Evolutionary conservation across 2,329 filamentous ascomycete species (phyloP).

Genomic region (Fonsecaea pedrosoi): DNA sequence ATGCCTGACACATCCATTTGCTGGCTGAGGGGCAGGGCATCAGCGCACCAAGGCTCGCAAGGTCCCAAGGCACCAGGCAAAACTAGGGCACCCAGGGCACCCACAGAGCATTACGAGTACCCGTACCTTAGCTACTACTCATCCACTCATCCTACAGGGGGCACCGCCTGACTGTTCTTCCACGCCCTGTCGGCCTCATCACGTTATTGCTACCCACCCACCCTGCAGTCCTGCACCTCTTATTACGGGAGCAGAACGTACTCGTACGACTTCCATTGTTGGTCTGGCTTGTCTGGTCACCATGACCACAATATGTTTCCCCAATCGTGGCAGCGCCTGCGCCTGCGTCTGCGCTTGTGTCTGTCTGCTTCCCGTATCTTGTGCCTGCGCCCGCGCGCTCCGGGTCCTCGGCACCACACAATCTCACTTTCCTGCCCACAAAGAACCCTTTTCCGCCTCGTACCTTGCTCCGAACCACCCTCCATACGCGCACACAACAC

Average conservation of each 20-base stretch:
- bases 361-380: not conserved
- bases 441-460: not conserved
- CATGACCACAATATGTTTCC: not conserved
- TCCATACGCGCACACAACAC: not conserved
- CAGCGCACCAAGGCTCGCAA: not conserved
- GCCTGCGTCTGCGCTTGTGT: not conserved
- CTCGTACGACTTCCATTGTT: not conserved
- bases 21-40: not conserved
- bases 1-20: constrained; percentile 8
- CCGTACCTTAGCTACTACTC: not conserved
- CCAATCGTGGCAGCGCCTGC: not conserved
- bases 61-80: not conserved
- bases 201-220: constrained; percentile 16
- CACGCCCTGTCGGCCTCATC: constrained; percentile 5
- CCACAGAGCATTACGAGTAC: not conserved
- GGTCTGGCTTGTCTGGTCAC: not conserved
- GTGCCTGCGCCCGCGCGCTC: not conserved
- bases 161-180: constrained; percentile 19
- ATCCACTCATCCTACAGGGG: not conserved
- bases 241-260: constrained; percentile 2
- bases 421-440: not conserved
- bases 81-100: not conserved
- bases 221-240: not conserved
- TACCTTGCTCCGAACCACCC: not conserved
- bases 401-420: not conserved